Percentiles rank a stretch among this genome's conserved stretches.
These are phyloP conservation scores for Coprinopsis sp. DNA, from an alignment of 768 basidiomycete genomes.

Conservation along the genomic window DNA sequence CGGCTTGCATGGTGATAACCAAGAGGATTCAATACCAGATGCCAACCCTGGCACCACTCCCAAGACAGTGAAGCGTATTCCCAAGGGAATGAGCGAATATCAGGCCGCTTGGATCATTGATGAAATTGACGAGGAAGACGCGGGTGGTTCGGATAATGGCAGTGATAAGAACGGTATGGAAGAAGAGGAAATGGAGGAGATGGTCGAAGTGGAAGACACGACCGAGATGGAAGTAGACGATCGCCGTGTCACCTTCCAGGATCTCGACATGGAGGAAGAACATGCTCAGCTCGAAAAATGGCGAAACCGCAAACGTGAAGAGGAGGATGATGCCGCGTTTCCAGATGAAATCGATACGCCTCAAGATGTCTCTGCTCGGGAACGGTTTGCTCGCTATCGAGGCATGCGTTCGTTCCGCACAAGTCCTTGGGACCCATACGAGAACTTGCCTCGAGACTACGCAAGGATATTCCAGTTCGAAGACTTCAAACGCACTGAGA, in stretches of 20 bases:
- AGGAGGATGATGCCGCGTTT: constrained; percentile 80
- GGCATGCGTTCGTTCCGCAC: constrained; percentile 91
- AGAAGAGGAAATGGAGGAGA: constrained; percentile 45
- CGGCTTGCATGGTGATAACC: constrained; percentile 24
- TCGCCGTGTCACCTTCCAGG: constrained; percentile 59
- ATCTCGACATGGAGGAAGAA: constrained; percentile 82
- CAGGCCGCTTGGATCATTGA: constrained; percentile 97
- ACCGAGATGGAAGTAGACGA: constrained; percentile 45
- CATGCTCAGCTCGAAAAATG: constrained; percentile 75
- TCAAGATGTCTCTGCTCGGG: constrained; percentile 69
- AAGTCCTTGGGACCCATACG: constrained; percentile 96
- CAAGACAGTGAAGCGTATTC: constrained; percentile 73
- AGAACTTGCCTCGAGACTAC: constrained; percentile 92
- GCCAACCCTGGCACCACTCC: constrained; percentile 73
- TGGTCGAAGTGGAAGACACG: constrained; percentile 59
- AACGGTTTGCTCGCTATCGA: constrained; percentile 87
- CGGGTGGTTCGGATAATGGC: constrained; percentile 38
- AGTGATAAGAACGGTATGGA: constrained; percentile 35
- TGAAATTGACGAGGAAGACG: constrained; percentile 60
- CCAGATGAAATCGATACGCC: constrained; percentile 98
- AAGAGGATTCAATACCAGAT: constrained; percentile 47
- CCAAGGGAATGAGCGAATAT: constrained; percentile 95
- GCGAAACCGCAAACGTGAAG: constrained; percentile 67
- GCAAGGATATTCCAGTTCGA: constrained; percentile 96
- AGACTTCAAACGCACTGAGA: constrained; percentile 84